These are phyloP conservation scores for Euryodendron excelsum DNA, from an alignment of 148 eudicot genomes.

Conservation along the genomic window DNA sequence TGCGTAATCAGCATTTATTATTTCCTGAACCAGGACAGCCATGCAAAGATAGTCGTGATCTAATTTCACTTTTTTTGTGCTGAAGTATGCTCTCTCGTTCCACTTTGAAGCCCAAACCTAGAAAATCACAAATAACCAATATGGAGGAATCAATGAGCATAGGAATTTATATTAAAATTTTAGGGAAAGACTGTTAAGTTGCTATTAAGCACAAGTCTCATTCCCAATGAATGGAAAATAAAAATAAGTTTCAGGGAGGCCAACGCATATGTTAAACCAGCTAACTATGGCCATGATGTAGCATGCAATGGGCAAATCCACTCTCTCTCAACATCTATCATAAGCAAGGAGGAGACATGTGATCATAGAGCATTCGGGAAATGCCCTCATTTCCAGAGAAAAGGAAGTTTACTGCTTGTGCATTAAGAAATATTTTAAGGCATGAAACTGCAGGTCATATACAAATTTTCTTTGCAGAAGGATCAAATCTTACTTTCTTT, in stretches of 20 bases:
- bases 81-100: constrained; percentile 97
- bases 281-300: constrained; percentile 6
- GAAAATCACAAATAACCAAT: constrained; percentile 1
- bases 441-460: not conserved
- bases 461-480: not conserved
- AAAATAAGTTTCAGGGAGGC: not conserved
- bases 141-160: not conserved
- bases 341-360: not conserved
- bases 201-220: not conserved
- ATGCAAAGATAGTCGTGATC: constrained; percentile 92
- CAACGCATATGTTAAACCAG: not conserved
- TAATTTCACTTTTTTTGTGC: constrained; percentile 84
- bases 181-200: not conserved
- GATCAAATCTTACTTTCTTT: constrained; percentile 56
- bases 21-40: constrained; percentile 99
- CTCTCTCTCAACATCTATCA: not conserved
- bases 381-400: not conserved
- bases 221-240: not conserved
- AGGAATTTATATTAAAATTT: not conserved
- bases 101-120: constrained; percentile 99
- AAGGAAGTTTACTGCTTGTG: not conserved
- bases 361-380: not conserved
- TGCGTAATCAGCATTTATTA: constrained; percentile 94
- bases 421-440: not conserved
- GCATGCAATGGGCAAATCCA: not conserved